Percentiles rank a stretch among this genome's conserved stretches.
These are phyloP conservation scores for Candida nonsorbophila DNA, from an alignment of 805 yeast genomes.

Conservation along the genomic window DNA sequence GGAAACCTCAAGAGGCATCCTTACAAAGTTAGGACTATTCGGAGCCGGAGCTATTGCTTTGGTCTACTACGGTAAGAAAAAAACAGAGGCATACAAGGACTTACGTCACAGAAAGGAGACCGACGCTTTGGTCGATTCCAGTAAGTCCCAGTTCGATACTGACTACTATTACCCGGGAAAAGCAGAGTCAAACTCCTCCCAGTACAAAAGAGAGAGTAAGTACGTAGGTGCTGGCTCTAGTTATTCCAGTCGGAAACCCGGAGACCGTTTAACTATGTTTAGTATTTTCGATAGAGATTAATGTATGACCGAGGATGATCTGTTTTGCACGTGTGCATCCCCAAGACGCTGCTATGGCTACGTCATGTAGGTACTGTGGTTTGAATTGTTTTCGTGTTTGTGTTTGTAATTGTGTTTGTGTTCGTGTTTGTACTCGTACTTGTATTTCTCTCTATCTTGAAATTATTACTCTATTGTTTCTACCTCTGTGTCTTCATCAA, in stretches of 20 bases:
- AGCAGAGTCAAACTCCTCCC: constrained; percentile 25
- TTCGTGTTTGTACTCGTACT: too few species aligned
- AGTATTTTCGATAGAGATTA: constrained; percentile 16
- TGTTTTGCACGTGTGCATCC: too few species aligned
- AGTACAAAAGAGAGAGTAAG: constrained; percentile 47
- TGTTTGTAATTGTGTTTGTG: too few species aligned
- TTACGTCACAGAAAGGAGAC: constrained; percentile 28
- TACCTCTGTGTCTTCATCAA: constrained; percentile 16
- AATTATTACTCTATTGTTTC: too few species aligned
- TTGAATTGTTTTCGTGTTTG: too few species aligned
- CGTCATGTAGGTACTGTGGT: too few species aligned
- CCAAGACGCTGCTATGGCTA: too few species aligned
- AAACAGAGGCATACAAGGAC: constrained; percentile 28
- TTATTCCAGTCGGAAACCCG: constrained; percentile 50
- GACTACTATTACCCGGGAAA: constrained; percentile 45
- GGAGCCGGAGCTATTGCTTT: constrained; percentile 25
- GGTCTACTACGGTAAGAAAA: constrained; percentile 28
- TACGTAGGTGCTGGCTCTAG: constrained; percentile 67
- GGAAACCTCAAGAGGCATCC: constrained; percentile 33
- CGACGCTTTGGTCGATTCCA: constrained; percentile 29
- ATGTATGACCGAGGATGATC: too few species aligned
- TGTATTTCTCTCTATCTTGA: too few species aligned
- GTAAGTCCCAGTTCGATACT: constrained; percentile 23
- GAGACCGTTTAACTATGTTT: constrained; percentile 43
- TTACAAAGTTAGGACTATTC: constrained; percentile 28